Percentiles rank a stretch among this genome's conserved stretches.
These are phyloP conservation scores for Verticillium zaregamsianum DNA, from an alignment of 2,329 filamentous ascomycete genomes.

Conservation along the genomic window DNA sequence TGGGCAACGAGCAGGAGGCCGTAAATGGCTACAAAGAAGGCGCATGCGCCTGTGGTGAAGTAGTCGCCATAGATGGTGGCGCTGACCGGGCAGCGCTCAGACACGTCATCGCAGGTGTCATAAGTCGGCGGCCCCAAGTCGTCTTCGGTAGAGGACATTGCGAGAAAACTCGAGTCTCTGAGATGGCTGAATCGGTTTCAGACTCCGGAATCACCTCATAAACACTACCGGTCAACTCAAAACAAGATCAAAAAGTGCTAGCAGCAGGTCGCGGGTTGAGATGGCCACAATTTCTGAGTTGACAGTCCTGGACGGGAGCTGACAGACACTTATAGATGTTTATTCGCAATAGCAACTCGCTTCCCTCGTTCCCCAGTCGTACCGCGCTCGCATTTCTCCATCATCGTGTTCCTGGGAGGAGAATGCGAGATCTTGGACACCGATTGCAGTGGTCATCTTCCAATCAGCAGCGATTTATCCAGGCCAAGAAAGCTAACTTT, in stretches of 20 bases:
- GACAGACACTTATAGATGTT: not conserved
- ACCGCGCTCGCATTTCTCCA: not conserved
- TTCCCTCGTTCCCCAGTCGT: no score
- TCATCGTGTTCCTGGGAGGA: not conserved
- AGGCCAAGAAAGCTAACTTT: not conserved
- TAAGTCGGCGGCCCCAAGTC: not conserved
- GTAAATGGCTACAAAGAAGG: not conserved
- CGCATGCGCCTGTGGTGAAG: not conserved
- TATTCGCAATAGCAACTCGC: no score
- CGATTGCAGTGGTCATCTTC: not conserved
- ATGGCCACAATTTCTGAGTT: no score
- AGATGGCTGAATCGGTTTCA: no score
- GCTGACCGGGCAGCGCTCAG: not conserved
- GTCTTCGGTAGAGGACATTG: not conserved
- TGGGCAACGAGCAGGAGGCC: not conserved
- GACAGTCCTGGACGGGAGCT: no score
- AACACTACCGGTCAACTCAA: no score
- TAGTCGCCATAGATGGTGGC: conserved; percentile 3
- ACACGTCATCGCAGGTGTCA: conserved; percentile 1
- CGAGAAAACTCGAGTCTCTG: not conserved
- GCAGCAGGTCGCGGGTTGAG: no score
- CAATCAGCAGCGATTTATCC: not conserved
- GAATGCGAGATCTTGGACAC: not conserved
- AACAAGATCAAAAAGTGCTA: no score
- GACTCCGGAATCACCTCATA: no score